Evolutionary conservation across 2,329 filamentous ascomycete genomes (phyloP).

Genomic region (Neonectria magnoliae): DNA sequence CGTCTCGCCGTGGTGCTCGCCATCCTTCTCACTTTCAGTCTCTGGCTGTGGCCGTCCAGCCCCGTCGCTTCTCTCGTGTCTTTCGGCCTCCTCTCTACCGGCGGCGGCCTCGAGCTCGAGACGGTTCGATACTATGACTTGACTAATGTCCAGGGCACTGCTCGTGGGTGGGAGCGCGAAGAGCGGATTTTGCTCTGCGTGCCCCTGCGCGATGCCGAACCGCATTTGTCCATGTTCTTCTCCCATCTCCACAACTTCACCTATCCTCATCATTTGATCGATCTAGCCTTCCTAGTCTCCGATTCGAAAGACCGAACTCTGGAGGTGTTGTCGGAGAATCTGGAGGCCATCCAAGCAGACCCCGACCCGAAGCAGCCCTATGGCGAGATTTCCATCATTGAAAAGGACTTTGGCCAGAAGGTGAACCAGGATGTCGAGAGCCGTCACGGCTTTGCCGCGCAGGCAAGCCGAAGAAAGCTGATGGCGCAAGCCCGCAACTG

Average conservation of each 20-base stretch:
- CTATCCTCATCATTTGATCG: conserved; percentile 95
- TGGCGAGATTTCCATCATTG: conserved; percentile 96
- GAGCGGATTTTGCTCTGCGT: conserved; percentile 96
- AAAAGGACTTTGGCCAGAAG: conserved; percentile 98
- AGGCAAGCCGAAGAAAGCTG: conserved; percentile 90
- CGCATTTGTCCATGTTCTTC: conserved; percentile 98
- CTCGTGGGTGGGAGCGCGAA: conserved; percentile 93
- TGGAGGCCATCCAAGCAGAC: conserved; percentile 83
- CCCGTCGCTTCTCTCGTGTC: conserved; percentile 70
- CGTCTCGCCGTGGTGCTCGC: conserved; percentile 70
- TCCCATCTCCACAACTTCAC: conserved; percentile 96
- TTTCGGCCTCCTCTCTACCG: conserved; percentile 74
- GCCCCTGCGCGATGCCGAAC: conserved; percentile 89
- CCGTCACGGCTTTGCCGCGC: conserved; percentile 95
- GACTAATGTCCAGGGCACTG: conserved; percentile 88
- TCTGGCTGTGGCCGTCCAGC: conserved; percentile 79
- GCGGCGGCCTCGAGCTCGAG: conserved; percentile 82
- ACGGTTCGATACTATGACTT: conserved; percentile 98
- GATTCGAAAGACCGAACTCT: conserved; percentile 96
- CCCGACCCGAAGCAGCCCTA: conserved; percentile 84
- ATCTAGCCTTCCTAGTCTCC: conserved; percentile 95
- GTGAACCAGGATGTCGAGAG: conserved; percentile 98
- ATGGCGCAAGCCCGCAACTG: conserved; percentile 99
- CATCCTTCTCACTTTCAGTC: conserved; percentile 71
- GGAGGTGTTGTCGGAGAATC: conserved; percentile 75